Evolutionary conservation across 306 rosid genomes (phyloP), one percentile per base, ranked within the genome.

Genomic region (Canavalia gladiata): DNA sequence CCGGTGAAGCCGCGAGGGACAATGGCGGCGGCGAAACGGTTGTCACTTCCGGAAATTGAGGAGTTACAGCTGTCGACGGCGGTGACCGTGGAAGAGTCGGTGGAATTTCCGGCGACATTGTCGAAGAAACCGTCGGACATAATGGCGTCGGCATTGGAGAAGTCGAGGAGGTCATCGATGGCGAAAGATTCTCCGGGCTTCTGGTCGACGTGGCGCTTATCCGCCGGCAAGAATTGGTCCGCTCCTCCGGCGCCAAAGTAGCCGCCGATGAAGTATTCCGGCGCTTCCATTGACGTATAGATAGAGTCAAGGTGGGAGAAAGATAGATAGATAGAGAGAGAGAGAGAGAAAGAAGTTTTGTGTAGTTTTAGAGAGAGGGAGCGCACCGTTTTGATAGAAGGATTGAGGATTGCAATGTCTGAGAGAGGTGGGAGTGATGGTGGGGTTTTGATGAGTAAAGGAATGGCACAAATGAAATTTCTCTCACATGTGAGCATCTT

Each of bases 381-480:
- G 13, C 35, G 82, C 78, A 59, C 34, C 83, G 83, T 80, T 80
- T 80, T 49, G 78, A 28, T 28, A 4, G 66, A 12, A 2, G 30
- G 80, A 28, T 62, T 12, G 65, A 4, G 43, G 51, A 35, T 30
- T 70, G 37, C 6, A 25, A 80, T 63, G 86, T 57, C 68, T 28
- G 88, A 69, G 84, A 64, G 87, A 62, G 75, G 51, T 35, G 90
- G 37, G 75, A 74, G 89, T 29, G 85, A 62, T 69, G 88, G 72
- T 85, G 95, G 94, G 91, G 87, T 88, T 95, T 93, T 93, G 93
- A 95, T 88, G 94, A 91, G 90, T 84, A 82, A 62, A 37, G 80
- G 39, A 86, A 77, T 90, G 98, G 87, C 81, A 81, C 2, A 31
- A 75, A 0, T 55, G 99, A 12, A 89, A 92, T 68, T 88, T 64